Evolutionary conservation across 108 stramenopile species (phyloP).

Genomic region (Epipyxis sp.): DNA sequence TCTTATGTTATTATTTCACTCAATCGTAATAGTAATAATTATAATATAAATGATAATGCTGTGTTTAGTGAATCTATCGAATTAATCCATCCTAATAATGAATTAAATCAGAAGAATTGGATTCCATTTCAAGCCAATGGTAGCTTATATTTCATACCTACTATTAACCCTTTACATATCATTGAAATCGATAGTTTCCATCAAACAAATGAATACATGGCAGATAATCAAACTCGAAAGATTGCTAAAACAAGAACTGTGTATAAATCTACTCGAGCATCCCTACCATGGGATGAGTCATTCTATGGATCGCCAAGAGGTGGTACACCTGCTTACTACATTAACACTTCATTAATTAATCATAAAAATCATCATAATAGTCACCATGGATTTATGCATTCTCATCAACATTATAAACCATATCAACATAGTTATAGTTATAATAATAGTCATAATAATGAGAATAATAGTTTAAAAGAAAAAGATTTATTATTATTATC

Average conservation of each 20-base stretch:
- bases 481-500: neutral
- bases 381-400: neutral
- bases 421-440: no score
- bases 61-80: no score
- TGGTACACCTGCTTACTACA: neutral
- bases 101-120: conserved; percentile 6
- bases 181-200: neutral
- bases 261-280: neutral
- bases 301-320: neutral
- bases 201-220: neutral
- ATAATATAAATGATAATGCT: no score
- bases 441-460: no score
- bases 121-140: neutral
- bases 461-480: no score
- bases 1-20: no score
- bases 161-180: conserved; percentile 6
- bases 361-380: neutral
- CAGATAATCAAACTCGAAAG: neutral
- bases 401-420: no score
- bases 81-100: no score
- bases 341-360: no score
- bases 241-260: neutral
- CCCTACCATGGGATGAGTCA: neutral
- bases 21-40: no score
- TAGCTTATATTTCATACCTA: neutral